Evolutionary conservation across 148 eudicot genomes (phyloP).

Genomic region (Drosera capensis): DNA sequence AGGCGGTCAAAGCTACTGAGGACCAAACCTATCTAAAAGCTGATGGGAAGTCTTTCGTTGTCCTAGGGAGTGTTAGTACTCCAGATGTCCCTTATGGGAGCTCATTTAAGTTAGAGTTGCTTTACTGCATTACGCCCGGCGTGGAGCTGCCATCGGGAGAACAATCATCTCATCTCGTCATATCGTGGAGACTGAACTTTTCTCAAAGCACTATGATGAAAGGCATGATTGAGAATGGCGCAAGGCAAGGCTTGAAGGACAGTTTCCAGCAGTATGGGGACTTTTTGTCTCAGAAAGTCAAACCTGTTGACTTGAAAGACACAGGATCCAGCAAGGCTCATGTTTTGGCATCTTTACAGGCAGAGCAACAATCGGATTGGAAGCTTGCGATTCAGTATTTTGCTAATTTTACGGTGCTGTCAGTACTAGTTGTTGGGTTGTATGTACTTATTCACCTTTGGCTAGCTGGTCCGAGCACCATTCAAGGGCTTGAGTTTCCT

Average conservation of each 20-base stretch:
- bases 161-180: conserved; percentile 45
- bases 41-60: conserved; percentile 41
- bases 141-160: conserved; percentile 45
- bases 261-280: conserved; percentile 50
- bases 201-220: conserved; percentile 64
- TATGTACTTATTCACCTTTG: conserved; percentile 56
- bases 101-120: conserved; percentile 46
- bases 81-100: conserved; percentile 87
- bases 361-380: conserved; percentile 55
- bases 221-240: conserved; percentile 76
- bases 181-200: conserved; percentile 69
- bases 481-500: conserved; percentile 52
- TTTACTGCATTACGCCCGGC: conserved; percentile 56
- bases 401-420: conserved; percentile 52
- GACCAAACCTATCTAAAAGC: conserved; percentile 68
- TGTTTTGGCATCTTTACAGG: conserved; percentile 40
- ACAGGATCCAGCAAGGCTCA: conserved; percentile 31
- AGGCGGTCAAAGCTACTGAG: conserved; percentile 71
- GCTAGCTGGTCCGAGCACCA: conserved; percentile 30
- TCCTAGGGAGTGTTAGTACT: conserved; percentile 43
- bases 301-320: conserved; percentile 20
- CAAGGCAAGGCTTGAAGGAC: conserved; percentile 66
- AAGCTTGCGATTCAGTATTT: conserved; percentile 50
- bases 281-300: conserved; percentile 39
- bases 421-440: conserved; percentile 25